Evolutionary conservation across 306 rosid species (phyloP).

Genomic region (Vigna angularis): DNA sequence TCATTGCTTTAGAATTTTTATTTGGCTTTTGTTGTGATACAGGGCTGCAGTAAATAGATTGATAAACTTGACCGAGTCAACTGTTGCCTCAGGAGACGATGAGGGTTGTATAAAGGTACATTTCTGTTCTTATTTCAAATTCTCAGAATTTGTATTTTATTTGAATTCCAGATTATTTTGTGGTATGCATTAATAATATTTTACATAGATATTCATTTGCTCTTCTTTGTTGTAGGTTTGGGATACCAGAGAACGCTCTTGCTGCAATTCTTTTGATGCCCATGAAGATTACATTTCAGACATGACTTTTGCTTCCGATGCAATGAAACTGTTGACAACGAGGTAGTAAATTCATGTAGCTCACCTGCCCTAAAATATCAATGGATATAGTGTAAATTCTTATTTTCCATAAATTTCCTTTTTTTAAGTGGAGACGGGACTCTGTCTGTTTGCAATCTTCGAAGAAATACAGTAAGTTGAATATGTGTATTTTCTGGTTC

Average conservation of each 20-base stretch:
- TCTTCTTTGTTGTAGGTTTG: conserved; percentile 62
- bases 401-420: conserved; percentile 20
- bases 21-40: conserved; percentile 28
- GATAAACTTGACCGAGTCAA: conserved; percentile 72
- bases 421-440: conserved; percentile 89
- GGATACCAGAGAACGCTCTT: conserved; percentile 89
- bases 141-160: conserved; percentile 24
- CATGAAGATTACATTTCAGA: conserved; percentile 87
- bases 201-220: conserved; percentile 6
- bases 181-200: conserved; percentile 9
- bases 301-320: conserved; percentile 78
- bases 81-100: conserved; percentile 92
- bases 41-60: conserved; percentile 81
- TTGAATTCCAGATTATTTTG: conserved; percentile 14
- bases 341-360: conserved; percentile 56
- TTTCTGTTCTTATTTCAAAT: conserved; percentile 25
- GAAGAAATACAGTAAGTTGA: conserved; percentile 76
- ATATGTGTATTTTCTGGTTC: conserved; percentile 37
- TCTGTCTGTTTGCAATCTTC: conserved; percentile 89
- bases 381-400: conserved; percentile 17
- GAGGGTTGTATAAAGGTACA: conserved; percentile 83
- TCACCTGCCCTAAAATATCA: conserved; percentile 19
- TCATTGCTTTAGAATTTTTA: conserved; percentile 14
- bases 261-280: conserved; percentile 73
- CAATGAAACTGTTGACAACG: conserved; percentile 80